These are phyloP conservation scores for Clarkia xantiana DNA, from an alignment of 345 rosid species.

Conservation along the genomic window DNA sequence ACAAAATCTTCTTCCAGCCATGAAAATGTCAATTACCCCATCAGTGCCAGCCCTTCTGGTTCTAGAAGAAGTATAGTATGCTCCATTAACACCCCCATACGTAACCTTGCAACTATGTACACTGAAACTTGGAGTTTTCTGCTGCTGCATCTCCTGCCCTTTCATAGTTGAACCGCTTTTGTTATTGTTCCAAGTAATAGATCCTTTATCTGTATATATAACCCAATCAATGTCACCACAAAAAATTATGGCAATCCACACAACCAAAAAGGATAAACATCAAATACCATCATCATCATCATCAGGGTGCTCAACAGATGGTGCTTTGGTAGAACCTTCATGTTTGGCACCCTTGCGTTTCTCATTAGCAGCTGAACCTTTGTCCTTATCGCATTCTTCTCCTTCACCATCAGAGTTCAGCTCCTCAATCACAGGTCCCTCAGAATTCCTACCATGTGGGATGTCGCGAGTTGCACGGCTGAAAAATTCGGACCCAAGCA, in stretches of 20 bases:
- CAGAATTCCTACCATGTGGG: conserved; percentile 5
- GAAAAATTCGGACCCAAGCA: conserved; percentile 15
- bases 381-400: conserved; percentile 5
- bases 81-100: conserved; percentile 73
- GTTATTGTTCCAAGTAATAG: conserved; percentile 12
- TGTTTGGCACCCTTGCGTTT: conserved; percentile 4
- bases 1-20: not conserved
- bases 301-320: conserved; percentile 61
- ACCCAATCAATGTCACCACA: no score
- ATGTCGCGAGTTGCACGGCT: conserved; percentile 13
- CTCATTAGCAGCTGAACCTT: conserved; percentile 5
- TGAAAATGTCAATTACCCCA: conserved; percentile 35
- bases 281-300: conserved; percentile 40
- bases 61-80: conserved; percentile 55
- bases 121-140: conserved; percentile 20
- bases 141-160: conserved; percentile 17
- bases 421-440: conserved; percentile 52
- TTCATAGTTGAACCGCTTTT: conserved; percentile 11
- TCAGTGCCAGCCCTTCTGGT: conserved; percentile 45
- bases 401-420: conserved; percentile 40
- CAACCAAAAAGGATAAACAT: conserved; percentile 5
- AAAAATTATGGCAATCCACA: not conserved
- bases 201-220: conserved; percentile 21
- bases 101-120: conserved; percentile 45
- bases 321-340: conserved; percentile 20